A percentile compares a stretch with the other conserved stretches of the same genome.
These are phyloP conservation scores for Fusarium nanum DNA, from an alignment of 2,329 filamentous ascomycete species.

Conservation along the genomic window DNA sequence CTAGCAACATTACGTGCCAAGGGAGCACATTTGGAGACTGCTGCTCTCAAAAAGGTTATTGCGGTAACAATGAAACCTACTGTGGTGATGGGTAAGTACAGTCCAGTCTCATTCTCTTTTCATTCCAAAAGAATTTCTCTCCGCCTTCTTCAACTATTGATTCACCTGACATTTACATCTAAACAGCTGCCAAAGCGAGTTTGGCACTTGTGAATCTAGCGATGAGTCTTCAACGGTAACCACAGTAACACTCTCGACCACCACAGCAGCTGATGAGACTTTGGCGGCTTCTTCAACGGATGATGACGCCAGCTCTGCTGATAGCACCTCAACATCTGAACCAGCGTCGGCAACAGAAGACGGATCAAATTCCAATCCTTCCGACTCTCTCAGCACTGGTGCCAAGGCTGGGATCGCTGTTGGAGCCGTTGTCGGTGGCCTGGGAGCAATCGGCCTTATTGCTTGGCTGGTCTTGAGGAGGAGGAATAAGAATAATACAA, in stretches of 20 bases:
- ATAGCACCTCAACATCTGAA: not conserved
- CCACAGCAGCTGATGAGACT: not conserved
- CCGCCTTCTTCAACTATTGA: fast-evolving
- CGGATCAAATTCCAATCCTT: not conserved
- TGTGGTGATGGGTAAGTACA: constrained; percentile 1
- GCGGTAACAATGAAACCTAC: constrained; percentile 1
- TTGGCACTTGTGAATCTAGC: not conserved
- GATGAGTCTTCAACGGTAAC: not conserved
- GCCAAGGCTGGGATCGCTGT: not conserved
- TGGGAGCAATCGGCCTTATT: not conserved
- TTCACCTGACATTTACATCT: not conserved
- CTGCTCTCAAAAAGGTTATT: constrained; percentile 1
- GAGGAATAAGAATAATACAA: not conserved
- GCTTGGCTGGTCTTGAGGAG: constrained; percentile 1
- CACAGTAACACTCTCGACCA: not conserved
- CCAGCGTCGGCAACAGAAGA: not conserved
- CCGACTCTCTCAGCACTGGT: not conserved
- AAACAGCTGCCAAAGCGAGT: not conserved
- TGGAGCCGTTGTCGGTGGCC: not conserved
- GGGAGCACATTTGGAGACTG: constrained; percentile 7
- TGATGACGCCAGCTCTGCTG: not conserved
- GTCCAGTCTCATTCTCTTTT: not conserved
- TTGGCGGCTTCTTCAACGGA: not conserved
- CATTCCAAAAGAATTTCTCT: too few relatives aligned
- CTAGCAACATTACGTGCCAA: constrained; percentile 3